Evolutionary conservation across 768 basidiomycete genomes (phyloP).

Genomic region (Daedalea quercina): DNA sequence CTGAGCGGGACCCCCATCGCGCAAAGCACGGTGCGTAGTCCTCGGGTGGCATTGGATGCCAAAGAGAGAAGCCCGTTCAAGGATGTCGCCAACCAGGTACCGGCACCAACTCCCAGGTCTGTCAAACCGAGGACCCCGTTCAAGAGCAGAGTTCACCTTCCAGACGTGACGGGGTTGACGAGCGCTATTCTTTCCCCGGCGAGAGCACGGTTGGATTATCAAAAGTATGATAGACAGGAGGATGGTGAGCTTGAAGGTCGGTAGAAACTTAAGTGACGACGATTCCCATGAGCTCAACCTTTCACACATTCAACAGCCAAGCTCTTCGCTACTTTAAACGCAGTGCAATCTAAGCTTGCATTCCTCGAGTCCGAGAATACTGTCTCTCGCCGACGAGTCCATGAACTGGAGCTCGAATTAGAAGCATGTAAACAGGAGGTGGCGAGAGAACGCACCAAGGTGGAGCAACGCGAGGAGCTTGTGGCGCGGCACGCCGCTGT

Average conservation of each 20-base stretch:
- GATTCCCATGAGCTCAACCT: too few species aligned
- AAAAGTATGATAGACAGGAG: conserved; percentile 38
- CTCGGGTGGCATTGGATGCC: neutral
- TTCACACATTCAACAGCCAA: conserved; percentile 46
- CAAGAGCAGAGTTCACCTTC: conserved; percentile 43
- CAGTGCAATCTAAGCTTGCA: conserved; percentile 61
- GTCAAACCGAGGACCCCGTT: conserved; percentile 17
- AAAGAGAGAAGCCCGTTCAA: conserved; percentile 32
- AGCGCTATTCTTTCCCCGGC: conserved; percentile 72
- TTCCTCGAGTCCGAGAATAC: conserved; percentile 79
- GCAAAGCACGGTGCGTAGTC: conserved; percentile 13
- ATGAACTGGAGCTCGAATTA: conserved; percentile 82
- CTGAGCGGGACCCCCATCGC: neutral
- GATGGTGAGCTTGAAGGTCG: conserved; percentile 60
- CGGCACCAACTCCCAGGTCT: neutral
- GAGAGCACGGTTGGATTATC: conserved; percentile 46
- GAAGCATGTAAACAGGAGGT: conserved; percentile 81
- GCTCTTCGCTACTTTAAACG: conserved; percentile 51
- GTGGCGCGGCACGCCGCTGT: conserved; percentile 26
- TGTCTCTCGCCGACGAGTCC: conserved; percentile 73
- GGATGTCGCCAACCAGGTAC: conserved; percentile 22
- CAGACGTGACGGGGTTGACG: conserved; percentile 82
- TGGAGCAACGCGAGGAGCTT: conserved; percentile 50
- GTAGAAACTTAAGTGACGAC: conserved; percentile 12
- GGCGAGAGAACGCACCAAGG: conserved; percentile 56